Conservation (phyloP, 306 rosid genomes). For the Cucurbita pepo region DNA sequence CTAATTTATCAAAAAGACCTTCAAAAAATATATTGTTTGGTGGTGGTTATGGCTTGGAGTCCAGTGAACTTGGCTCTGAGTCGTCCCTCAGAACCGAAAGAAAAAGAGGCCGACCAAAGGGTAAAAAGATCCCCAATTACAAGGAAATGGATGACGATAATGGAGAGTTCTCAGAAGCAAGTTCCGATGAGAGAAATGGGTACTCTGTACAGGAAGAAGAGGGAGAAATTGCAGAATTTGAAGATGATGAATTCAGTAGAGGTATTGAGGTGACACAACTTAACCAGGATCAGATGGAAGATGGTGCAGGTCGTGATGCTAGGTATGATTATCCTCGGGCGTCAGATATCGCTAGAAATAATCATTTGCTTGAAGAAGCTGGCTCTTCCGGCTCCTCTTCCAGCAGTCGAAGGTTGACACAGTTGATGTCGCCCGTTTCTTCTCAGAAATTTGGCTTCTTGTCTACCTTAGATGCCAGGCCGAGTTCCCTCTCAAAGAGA, state of each 20-base stretch:
- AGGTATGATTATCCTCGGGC: constrained; percentile 44
- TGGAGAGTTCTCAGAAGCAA: constrained; percentile 74
- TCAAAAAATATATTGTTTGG: constrained; percentile 43
- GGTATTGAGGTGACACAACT: constrained; percentile 44
- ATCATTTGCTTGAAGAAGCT: constrained; percentile 47
- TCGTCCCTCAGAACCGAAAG: constrained; percentile 49
- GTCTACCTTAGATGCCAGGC: constrained; percentile 74
- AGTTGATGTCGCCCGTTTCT: constrained; percentile 46
- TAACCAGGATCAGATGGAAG: constrained; percentile 47
- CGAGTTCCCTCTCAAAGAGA: constrained; percentile 55
- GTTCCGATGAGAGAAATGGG: constrained; percentile 73
- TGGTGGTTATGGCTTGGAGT: constrained; percentile 37
- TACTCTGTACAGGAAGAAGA: constrained; percentile 76
- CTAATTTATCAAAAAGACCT: constrained; percentile 63
- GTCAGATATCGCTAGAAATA: constrained; percentile 35
- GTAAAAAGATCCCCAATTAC: constrained; percentile 53
- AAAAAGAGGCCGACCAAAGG: constrained; percentile 76
- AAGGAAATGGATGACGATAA: constrained; percentile 80
- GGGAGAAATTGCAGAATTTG: constrained; percentile 72
- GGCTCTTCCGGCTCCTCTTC: constrained; percentile 75
- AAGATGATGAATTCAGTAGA: constrained; percentile 68
- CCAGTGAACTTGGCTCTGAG: constrained; percentile 63
- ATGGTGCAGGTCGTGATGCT: constrained; percentile 36
- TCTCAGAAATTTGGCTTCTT: constrained; percentile 88
- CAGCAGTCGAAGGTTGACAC: constrained; percentile 42